Evolutionary conservation across 176 grass and related monocot genomes (phyloP).

Genomic region (Aechmea fasciata): DNA sequence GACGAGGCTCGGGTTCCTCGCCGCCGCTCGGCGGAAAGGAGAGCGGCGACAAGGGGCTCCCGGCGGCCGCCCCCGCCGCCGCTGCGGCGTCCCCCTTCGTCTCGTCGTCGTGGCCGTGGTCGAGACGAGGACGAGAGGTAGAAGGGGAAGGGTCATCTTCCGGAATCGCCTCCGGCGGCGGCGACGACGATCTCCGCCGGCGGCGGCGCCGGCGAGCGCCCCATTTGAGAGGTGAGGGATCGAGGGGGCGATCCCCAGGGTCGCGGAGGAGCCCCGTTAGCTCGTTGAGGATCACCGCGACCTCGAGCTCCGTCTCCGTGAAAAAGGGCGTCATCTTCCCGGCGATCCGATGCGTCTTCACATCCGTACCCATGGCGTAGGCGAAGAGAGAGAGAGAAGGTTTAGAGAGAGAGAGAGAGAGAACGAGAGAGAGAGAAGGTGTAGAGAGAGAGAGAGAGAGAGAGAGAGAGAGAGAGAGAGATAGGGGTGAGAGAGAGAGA

Average conservation of each 20-base stretch:
- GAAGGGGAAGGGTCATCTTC: not conserved
- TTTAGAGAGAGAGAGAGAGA: not conserved
- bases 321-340: not conserved
- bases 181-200: not conserved
- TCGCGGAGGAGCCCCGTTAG: not conserved
- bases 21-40: conserved; percentile 15
- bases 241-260: not conserved
- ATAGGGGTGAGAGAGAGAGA: not conserved
- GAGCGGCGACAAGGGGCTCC: conserved; percentile 12
- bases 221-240: not conserved
- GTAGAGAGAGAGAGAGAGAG: not conserved
- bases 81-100: not conserved
- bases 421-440: too few relatives aligned
- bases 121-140: not conserved
- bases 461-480: not conserved
- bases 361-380: not conserved
- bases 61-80: not conserved
- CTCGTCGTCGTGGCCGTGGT: not conserved
- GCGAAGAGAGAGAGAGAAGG: not conserved
- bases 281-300: not conserved
- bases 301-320: not conserved
- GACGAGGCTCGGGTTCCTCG: not conserved
- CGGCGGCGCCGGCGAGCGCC: not conserved
- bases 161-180: not conserved
- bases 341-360: not conserved